These are phyloP conservation scores for Diplodia scrobiculata DNA, from an alignment of 2,329 filamentous ascomycete genomes.

Conservation along the genomic window DNA sequence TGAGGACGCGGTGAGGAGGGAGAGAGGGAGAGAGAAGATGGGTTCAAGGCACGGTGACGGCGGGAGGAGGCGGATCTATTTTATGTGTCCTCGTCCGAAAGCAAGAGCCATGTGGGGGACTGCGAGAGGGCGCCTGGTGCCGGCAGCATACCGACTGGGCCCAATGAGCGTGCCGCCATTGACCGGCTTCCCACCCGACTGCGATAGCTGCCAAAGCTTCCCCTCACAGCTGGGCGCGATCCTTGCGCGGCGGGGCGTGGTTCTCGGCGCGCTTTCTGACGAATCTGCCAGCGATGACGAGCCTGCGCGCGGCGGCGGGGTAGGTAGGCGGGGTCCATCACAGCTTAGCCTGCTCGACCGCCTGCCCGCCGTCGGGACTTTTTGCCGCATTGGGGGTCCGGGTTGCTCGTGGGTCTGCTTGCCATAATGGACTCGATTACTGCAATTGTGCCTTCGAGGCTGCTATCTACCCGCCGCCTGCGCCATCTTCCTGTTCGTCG, in stretches of 20 bases:
- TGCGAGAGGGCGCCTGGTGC: neutral
- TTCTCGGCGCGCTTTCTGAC: conserved; percentile 18
- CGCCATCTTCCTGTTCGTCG: neutral
- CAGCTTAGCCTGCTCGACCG: conserved; percentile 1
- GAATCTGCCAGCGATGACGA: conserved; percentile 23
- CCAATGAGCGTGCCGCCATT: conserved; percentile 3
- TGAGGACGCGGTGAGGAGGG: neutral
- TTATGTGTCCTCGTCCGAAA: conserved; percentile 18
- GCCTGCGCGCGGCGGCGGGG: conserved; percentile 19
- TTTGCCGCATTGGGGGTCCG: conserved; percentile 21
- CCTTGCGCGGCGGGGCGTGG: conserved; percentile 6
- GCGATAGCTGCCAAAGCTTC: conserved; percentile 20
- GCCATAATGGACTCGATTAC: conserved; percentile 11
- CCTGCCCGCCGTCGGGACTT: conserved; percentile 15
- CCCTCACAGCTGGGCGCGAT: conserved; percentile 13
- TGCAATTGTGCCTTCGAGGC: neutral
- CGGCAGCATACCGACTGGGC: neutral
- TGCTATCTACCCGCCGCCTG: conserved; percentile 7
- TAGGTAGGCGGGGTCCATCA: conserved; percentile 20
- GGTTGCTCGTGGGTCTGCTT: neutral
- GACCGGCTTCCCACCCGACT: neutral
- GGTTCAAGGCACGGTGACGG: neutral
- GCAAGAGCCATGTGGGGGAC: conserved; percentile 29
- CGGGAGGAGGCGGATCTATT: conserved; percentile 17
- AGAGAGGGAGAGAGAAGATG: neutral